Evolutionary conservation across 2,329 filamentous ascomycete genomes (phyloP), one percentile per base, ranked within the genome.

Genomic region (Xenoacremonium recifei): DNA sequence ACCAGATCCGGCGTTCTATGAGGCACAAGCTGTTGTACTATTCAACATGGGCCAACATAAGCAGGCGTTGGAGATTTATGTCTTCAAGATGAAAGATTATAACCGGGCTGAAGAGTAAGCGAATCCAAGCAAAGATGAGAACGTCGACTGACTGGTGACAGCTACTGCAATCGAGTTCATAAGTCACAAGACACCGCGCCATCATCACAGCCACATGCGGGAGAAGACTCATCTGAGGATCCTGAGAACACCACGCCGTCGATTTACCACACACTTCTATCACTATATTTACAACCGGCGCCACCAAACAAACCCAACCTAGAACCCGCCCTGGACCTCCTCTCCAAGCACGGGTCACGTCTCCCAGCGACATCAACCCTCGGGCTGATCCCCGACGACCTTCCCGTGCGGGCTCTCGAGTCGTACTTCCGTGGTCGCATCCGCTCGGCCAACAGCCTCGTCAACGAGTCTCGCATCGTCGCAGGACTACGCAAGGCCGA

Each of bases 31-130:
- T 6, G 85, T 97, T 33, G 84, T 97, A 16, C 79, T 97, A 29
- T 90, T 89, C 65, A 95, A 93, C 55, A 96, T 97, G 88, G 89
- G 89, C 6, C 86, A 92, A 56, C 91, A 99, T 68, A 91, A 89
- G 61, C 90, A 97, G 66, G 93, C 93, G 0, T 71, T 99, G n/a
- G 87, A 93, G 61, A 96, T 99, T 39, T 99, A 96, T 62, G 92
- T 97, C 20, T 99, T 96, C 69, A 93, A 92, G 64, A 80, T 99
- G 64, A 73, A 87, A 53, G 85, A 96, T 63, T 92, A 88, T 49
- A 72, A 71, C 11, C 97, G 96, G 66, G 93, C 93, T 21, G 93
- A 99, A 77, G 89, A 96, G 85, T 96, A 71, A 48, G 82, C 73
- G 35, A 12, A 20, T 36, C 19, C 19, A 4, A n/a, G 2, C 9